phyloP scores from a whole-genome alignment of 257 asterid species.

The Oldenlandia corymbosa region DNA sequence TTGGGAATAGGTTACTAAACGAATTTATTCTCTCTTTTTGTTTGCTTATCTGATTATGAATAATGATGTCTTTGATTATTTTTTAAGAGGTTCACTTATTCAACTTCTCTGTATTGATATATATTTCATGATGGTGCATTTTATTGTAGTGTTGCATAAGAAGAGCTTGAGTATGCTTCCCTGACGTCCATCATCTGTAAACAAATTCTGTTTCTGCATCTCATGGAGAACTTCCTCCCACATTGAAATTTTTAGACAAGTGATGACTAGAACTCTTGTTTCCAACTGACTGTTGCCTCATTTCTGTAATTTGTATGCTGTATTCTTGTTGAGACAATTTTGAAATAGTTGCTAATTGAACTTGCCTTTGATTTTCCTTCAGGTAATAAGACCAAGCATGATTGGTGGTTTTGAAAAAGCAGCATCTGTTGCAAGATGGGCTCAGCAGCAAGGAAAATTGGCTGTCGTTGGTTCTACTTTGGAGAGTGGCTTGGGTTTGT shows the following conservation, averaged over 20 bases:
- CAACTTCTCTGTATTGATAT: background rate
- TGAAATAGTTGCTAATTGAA: background rate
- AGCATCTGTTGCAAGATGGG: conserved; percentile 80
- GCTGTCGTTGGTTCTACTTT: conserved; percentile 85
- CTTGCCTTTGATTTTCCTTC: conserved; percentile 4
- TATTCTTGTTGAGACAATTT: background rate
- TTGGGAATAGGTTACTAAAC: background rate
- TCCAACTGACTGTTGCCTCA: too few species aligned
- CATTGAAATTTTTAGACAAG: background rate
- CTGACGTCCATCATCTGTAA: background rate
- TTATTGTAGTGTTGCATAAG: too few species aligned
- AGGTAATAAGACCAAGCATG: conserved; percentile 93
- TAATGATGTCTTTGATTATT: too few species aligned
- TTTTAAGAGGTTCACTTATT: background rate
- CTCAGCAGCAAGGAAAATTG: conserved; percentile 77
- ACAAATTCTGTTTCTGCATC: too few species aligned
- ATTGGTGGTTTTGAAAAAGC: conserved; percentile 94
- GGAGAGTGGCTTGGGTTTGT: conserved; percentile 74
- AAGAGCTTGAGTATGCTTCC: too few species aligned
- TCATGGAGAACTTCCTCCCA: background rate
- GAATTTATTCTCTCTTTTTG: background rate
- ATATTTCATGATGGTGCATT: too few species aligned
- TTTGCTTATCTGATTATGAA: too few species aligned
- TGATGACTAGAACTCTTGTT: background rate
- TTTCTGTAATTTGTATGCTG: too few species aligned